phyloP scores from a whole-genome alignment of 345 rosid species.

The Gossypium stocksii region DNA sequence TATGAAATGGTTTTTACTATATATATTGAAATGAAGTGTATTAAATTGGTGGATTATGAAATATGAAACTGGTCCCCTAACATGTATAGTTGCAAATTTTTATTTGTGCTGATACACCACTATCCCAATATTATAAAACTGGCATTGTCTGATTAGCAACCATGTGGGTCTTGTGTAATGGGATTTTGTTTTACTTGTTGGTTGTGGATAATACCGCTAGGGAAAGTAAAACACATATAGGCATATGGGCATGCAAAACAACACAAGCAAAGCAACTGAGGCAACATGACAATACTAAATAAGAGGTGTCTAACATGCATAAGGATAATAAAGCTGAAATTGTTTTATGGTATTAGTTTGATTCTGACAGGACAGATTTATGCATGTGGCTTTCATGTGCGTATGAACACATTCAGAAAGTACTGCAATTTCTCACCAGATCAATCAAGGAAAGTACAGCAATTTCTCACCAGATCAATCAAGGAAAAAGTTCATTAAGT shows the following conservation, averaged over 20 bases:
- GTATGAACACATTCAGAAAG: not conserved
- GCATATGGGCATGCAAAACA: not conserved
- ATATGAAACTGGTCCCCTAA: not conserved
- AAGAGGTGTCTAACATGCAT: no score
- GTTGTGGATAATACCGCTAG: not conserved
- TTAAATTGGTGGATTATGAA: conserved; percentile 4
- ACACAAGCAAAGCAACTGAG: not conserved
- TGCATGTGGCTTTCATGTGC: not conserved
- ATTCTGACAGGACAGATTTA: conserved; percentile 4
- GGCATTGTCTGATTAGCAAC: not conserved
- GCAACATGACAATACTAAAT: no score
- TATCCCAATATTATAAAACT: not conserved
- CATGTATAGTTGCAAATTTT: not conserved
- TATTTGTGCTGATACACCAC: not conserved
- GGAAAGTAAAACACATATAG: conserved; percentile 7
- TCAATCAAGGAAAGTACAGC: not conserved
- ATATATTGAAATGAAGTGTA: not conserved
- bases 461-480: not conserved
- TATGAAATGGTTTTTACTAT: not conserved
- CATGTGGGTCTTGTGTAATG: not conserved
- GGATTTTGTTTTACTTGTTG: not conserved
- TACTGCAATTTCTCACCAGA: not conserved
- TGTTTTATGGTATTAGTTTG: not conserved
- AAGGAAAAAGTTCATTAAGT: no score
- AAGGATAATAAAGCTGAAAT: not conserved